Percentiles rank a stretch among this genome's conserved stretches.
Conservation (phyloP, 306 rosid species). For the Crataegus laevigata region DNA sequence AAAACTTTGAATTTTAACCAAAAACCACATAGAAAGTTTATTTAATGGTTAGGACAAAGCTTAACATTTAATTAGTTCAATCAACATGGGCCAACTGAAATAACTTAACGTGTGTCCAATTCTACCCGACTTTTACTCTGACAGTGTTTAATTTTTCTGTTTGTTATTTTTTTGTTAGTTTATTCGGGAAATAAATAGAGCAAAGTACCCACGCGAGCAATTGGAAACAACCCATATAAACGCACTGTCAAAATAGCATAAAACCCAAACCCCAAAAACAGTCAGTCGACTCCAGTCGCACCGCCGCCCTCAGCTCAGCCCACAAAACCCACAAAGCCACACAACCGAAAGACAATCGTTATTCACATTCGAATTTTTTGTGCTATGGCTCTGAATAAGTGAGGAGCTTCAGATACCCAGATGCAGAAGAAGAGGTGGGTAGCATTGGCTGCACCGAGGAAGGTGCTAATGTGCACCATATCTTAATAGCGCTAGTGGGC, state of each 20-base stretch:
- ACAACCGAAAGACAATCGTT: background rate
- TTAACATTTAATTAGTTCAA: no score
- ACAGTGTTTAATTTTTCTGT: no score
- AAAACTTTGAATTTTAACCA: no score
- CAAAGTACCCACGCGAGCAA: background rate
- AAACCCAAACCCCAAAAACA: background rate
- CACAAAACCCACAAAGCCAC: background rate
- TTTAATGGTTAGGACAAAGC: no score
- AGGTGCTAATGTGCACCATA: slow-evolving; percentile 52
- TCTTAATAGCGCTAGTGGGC: slow-evolving; percentile 42
- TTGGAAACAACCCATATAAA: background rate
- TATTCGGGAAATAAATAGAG: background rate
- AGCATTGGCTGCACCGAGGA: slow-evolving; percentile 44
- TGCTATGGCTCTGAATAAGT: background rate
- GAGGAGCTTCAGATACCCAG: slow-evolving; percentile 4
- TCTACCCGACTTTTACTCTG: no score
- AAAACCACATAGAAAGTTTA: no score
- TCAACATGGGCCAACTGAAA: no score
- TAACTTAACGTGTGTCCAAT: no score
- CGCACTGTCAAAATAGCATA: background rate
- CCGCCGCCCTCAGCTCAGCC: background rate
- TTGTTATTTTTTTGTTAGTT: no score
- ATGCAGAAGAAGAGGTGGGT: slow-evolving; percentile 61
- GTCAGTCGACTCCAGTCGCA: background rate
- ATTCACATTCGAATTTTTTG: background rate